Evolutionary conservation across 305 asterid genomes (phyloP), one percentile per base, ranked within the genome.

Genomic region (Rubia tinctorum): DNA sequence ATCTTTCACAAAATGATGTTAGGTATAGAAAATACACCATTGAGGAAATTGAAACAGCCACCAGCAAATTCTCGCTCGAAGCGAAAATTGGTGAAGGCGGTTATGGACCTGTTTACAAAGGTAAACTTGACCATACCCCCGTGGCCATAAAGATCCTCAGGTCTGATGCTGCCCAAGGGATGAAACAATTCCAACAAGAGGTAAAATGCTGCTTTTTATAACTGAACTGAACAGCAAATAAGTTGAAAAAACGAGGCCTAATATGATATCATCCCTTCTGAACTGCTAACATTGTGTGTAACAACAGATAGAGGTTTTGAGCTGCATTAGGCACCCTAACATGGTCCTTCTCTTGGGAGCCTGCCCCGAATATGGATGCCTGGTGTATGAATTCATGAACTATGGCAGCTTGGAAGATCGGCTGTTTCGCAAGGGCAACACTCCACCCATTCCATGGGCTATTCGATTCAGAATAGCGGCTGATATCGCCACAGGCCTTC

Each of bases 261-360:
- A 53, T n/a, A 53, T 14, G 4, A 6, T 22, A 8, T 9, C 47
- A 47, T 68, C 40, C 22, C 60, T 25, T 47, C 7, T 45, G 39
- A 34, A 34, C 39, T 34, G 39, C 39, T 34, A 34, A 34, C 39
- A 53, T 49, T 49, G 56, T 53, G 23, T 51, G 60, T 37, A 13
- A 71, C 77, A 13, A 71, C 77, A 91, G 96, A 85, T 92, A 34
- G 94, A 88, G 82, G 92, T 90, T 58, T 80, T 92, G 47, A 86
- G 96, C 60, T 73, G 81, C 82, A 92, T 90, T 72, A 80, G 95
- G 67, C 97, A 92, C 82, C 97, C 97, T 40, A 88, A 92, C 83
- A 84, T 92, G 95, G 96, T 92, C 63, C 83, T 92, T 44, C 91
- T 92, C 15, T 68, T 92, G 80, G 98, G 98, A 3, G 95, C 95